Base-by-base conservation (phyloP, 495 filamentous ascomycete genomes). In the Venustampulla echinocandica region DNA sequence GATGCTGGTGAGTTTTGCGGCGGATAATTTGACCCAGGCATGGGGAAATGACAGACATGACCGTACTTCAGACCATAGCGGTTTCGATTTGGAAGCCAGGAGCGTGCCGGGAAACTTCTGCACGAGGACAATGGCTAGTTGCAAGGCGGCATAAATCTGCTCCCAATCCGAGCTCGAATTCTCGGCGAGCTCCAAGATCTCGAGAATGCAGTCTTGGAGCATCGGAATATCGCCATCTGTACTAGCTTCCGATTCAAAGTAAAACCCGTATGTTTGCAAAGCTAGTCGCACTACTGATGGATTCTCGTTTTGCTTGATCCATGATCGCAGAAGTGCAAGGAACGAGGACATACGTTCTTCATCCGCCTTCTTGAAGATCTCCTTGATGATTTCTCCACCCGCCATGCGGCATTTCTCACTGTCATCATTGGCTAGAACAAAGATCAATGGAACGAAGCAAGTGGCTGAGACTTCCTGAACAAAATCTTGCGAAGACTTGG, bases 341-440 rank as follows among this genome's bases (percentile, higher is more conserved):
- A 93, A 88, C 23, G 73, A 77, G 49, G 79, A 72, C 52, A 76
- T 67, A 33, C 76, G 71, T 53, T 92, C 87, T 43, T 70, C 70
- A 59, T 95, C 82, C 1, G 88, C 84, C 49, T 84, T 79, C 35
- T 79, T 78, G 61, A 92, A 95, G 39, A 85, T 69, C 58, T 83
- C 79, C 55, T 86, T 87, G 33, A 95, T 65, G 23, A 98, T 63
- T 24, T 79, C 77, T 13, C 77, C 85, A 9, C 87, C 87, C 69
- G 92, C 85, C 53, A 87, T 76, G 19, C 85, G 82, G 61, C 92
- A 98, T 47, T 87, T 84, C 10, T 79, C 69, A 25, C 85, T 84
- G 23, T 95, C 85, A 51, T 98, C 92, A 50, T 95, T 95, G 36
- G 82, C 76, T 57, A 95, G 75, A 14, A 84, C 78, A 61, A 94